Base-by-base conservation (phyloP, 2,329 filamentous ascomycete genomes). In the Colletotrichum siamense region DNA sequence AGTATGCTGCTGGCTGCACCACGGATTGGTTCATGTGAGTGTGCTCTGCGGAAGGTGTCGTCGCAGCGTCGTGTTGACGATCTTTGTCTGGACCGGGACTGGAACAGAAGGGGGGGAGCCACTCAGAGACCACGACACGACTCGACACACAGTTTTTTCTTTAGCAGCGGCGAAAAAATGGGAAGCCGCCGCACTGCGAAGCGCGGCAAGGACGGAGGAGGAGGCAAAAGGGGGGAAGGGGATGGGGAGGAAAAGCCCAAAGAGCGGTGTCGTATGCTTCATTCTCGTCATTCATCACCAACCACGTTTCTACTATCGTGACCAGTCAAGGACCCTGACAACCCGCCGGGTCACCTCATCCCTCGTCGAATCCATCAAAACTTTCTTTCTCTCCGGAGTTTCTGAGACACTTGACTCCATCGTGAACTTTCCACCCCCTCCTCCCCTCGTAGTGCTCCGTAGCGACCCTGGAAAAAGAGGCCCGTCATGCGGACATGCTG, bases 221-320 rank as follows among this genome's bases (percentile, higher is more conserved):
- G 18, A 63, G 18, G 30, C n/a, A 49, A 49, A 22, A 49, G 44
- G 44, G 44, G 44, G 36, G 18, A 6, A 0, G 39, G 39, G 18
- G 18, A 49, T n/a, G 39, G 39, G 39, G 39, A n/a, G 39, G 18
- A 49, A 49, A 52, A 22, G 44, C 28, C 34, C 55, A 69, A 69
- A 69, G 67, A 69, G 67, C 67, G 67, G 67, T 69, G 67, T 69
- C 67, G 44, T 67, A 61, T 62, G 34, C 67, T 69, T 69, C 67
- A 69, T 69, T 75, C 62, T 52, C 63, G 62, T 68, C 71, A 32
- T 61, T 55, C 30, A 52, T 63, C 65, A 26, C 36, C n/a, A 13
- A 52, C 30, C 22, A 15, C 44, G 44, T 52, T 52, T 52, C n/a
- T 52, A 52, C 44, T 22, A 52, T 52, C n/a, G 44, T 52, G 44